Evolutionary conservation across 2,329 filamentous ascomycete genomes (phyloP), one percentile per base, ranked within the genome.

Genomic region (Venturia asperata): DNA sequence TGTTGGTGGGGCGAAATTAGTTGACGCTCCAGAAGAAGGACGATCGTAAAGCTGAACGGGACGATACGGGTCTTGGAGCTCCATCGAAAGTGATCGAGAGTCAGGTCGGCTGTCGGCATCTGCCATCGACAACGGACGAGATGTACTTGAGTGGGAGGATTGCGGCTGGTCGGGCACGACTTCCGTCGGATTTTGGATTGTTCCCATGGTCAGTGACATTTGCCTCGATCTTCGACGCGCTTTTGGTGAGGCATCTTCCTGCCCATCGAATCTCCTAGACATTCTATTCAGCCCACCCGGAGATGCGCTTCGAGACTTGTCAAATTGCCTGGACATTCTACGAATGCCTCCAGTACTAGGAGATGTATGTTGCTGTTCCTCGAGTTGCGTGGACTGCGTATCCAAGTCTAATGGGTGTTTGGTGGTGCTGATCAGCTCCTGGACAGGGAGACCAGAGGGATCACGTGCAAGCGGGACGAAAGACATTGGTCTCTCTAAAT

Each of bases 381-480:
- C 24, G 19, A 60, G 3, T n/a, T 42, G 45, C 13, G 52, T 13
- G 10, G 30, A 41, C n/a, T 41, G 52, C 15, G 62, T 58, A 37
- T 62, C 64, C 21, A 65, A 10, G 15, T 63, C 30, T 7, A 63
- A 13, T 13, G 63, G 63, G 17, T 64, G 11, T n/a, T 58, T 55
- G n/a, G 47, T 37, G 27, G 63, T 64, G 47, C 56, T 66, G 45
- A 66, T 66, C 27, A 64, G 7, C 37, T 66, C 65, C 21, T 63
- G 60, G 11, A 39, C 21, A 21, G 64, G 64, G 2, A 47, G n/a
- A 19, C 68, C 71, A 34, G 34, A 49, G 21, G 62, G 49, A 62
- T 72, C 70, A 37, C 68, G 63, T 42, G 67, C 66, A 30, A 71
- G 66, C n/a, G 68, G 68, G 65, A 70, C 65, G 60, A 71, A 74